These are phyloP conservation scores for Amanita exitialis DNA, from an alignment of 768 basidiomycete genomes.

Conservation along the genomic window DNA sequence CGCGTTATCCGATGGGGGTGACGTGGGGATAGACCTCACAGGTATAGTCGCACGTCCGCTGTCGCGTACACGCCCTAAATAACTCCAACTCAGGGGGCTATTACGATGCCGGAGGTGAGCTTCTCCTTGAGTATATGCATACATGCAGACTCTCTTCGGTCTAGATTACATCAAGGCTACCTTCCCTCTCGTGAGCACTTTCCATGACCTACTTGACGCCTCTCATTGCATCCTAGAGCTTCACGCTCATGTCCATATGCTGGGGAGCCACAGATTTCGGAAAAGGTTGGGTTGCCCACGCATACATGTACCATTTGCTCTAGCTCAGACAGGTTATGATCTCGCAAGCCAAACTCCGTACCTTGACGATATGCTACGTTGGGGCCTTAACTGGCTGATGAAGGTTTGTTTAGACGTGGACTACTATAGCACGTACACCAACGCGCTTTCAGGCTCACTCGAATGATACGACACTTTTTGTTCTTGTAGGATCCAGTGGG, in stretches of 20 bases:
- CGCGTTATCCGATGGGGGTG: slow-evolving; percentile 64
- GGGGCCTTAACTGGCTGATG: slow-evolving; percentile 89
- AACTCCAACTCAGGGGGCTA: slow-evolving; percentile 44
- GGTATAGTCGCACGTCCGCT: slow-evolving; percentile 25
- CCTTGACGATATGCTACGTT: slow-evolving; percentile 84
- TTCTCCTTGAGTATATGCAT: not conserved
- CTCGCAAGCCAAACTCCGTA: slow-evolving; percentile 81
- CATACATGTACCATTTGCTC: slow-evolving; percentile 1
- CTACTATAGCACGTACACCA: not conserved
- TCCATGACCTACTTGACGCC: not conserved
- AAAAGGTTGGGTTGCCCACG: slow-evolving; percentile 34
- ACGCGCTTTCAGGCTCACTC: slow-evolving; percentile 63
- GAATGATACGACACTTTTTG: slow-evolving; percentile 56
- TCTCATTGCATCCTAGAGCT: slow-evolving; percentile 37
- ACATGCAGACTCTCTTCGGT: slow-evolving; percentile 5
- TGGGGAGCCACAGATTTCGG: slow-evolving; percentile 89
- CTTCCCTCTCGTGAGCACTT: slow-evolving; percentile 63
- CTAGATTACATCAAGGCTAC: slow-evolving; percentile 84
- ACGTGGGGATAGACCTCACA: slow-evolving; percentile 63
- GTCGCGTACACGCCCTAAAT: not conserved
- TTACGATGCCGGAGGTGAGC: slow-evolving; percentile 84
- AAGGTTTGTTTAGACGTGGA: slow-evolving; percentile 38
- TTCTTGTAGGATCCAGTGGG: slow-evolving; percentile 64
- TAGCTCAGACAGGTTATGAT: slow-evolving; percentile 53
- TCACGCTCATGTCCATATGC: slow-evolving; percentile 74